Evolutionary conservation across 2,329 filamentous ascomycete genomes (phyloP).

Genomic region (Beauveria bassiana): DNA sequence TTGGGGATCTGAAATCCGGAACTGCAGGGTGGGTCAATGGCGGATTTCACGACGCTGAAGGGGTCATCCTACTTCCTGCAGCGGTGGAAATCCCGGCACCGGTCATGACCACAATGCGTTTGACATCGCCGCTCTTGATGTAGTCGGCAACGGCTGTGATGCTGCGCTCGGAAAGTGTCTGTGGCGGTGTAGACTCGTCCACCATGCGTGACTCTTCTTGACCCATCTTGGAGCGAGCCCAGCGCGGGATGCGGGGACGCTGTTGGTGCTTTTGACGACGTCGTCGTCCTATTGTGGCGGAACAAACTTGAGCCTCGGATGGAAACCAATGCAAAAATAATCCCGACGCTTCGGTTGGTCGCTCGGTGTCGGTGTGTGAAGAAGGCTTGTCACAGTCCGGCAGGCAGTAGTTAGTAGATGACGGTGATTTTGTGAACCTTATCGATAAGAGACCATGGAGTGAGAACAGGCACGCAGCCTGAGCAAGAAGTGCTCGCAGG

Average conservation of each 20-base stretch:
- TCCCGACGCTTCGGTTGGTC: background rate
- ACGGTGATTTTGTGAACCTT: slow-evolving; percentile 1
- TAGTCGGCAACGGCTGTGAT: slow-evolving; percentile 71
- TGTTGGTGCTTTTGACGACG: slow-evolving; percentile 21
- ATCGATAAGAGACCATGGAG: slow-evolving; percentile 3
- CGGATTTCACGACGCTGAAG: background rate
- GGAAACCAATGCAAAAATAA: background rate
- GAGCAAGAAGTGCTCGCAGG: background rate
- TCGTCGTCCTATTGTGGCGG: slow-evolving; percentile 33
- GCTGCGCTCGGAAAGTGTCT: slow-evolving; percentile 59
- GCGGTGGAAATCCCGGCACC: slow-evolving; percentile 82
- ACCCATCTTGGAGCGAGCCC: slow-evolving; percentile 59
- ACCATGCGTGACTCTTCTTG: slow-evolving; percentile 67
- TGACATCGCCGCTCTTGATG: slow-evolving; percentile 61
- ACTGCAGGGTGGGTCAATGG: slow-evolving; percentile 40
- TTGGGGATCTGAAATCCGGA: slow-evolving; percentile 89
- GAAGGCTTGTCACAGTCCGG: background rate
- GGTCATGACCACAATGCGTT: slow-evolving; percentile 77
- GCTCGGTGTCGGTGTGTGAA: background rate
- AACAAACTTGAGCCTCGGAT: background rate
- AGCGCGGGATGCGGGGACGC: slow-evolving; percentile 24
- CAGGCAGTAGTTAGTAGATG: background rate
- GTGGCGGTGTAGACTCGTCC: slow-evolving; percentile 54
- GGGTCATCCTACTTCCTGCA: slow-evolving; percentile 47
- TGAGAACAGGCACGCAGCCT: background rate